Evolutionary conservation across 139 green algal species (phyloP), one percentile per base, ranked within the genome.

Genomic region (Penium margaritaceum): DNA sequence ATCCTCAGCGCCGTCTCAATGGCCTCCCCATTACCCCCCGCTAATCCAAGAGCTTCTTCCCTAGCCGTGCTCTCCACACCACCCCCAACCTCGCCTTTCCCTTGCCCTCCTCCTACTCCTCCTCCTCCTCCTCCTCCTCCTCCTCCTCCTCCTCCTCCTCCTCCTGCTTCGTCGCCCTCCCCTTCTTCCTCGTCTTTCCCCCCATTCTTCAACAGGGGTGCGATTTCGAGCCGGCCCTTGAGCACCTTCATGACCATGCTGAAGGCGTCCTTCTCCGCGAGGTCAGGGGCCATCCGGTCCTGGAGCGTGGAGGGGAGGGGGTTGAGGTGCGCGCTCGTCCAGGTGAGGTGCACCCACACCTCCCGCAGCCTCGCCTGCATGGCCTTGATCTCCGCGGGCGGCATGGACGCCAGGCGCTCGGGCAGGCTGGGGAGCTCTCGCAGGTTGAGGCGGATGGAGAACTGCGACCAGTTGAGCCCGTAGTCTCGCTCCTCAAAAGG

Each of bases 121-220:
- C n/a, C n/a, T n/a, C n/a, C n/a, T n/a, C n/a, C n/a, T n/a, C n/a
- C n/a, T n/a, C n/a, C n/a, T n/a, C n/a, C 29, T 27, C 3, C 30
- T 72, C 34, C 5, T 60, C 34, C 9, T 72, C 64, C 30, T 72
- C n/a, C n/a, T n/a, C n/a, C n/a, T n/a, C n/a, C n/a, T n/a, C n/a
- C n/a, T n/a, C n/a, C n/a, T n/a, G n/a, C n/a, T n/a, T n/a, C n/a
- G n/a, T n/a, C n/a, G n/a, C n/a, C n/a, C n/a, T n/a, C n/a, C n/a
- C n/a, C n/a, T n/a, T n/a, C n/a, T n/a, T n/a, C n/a, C n/a, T n/a
- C n/a, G n/a, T n/a, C n/a, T n/a, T n/a, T n/a, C n/a, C n/a, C n/a
- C n/a, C n/a, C n/a, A n/a, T n/a, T n/a, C n/a, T n/a, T n/a, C n/a
- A n/a, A n/a, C n/a, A n/a, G n/a, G n/a, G n/a, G n/a, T n/a, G n/a